Base-by-base conservation (phyloP, 768 basidiomycete genomes). In the Leccinum rimulosum region DNA sequence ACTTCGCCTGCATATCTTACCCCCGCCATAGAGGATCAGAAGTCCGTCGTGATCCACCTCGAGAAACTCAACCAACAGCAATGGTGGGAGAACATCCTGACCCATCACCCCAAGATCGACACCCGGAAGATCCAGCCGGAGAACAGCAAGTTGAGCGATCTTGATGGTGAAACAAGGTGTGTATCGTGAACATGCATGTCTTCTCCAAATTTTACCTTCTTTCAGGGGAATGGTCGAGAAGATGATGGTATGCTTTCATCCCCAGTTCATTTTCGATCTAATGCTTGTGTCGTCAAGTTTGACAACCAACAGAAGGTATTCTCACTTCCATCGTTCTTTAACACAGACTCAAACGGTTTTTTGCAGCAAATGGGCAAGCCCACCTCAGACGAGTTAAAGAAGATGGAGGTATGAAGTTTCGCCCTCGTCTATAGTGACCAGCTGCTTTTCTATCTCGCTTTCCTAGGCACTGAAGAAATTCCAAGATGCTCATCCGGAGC, bases 11-110 rank as follows among this genome's bases (percentile, higher is more conserved):
- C 15, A n/a, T 51, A 35, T 28, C 47, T 68, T 11, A 69, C 51
- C 47, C n/a, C 50, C 22, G 17, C 54, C 19, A 19, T 63, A 95
- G 93, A 93, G 80, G 93, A 95, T 72, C 86, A 88, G 63, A 77
- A 87, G 59, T 75, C 76, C 8, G 77, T 96, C 55, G 76, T 83
- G 17, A 79, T 96, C 52, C 90, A 93, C 67, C 82, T 95, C 47
- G 92, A 95, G 74, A 95, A 96, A 73, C 65, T 91, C 54, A 92
- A 95, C 74, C 78, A 90, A 62, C 84, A 91, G 73, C 84, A 91
- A 59, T 98, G 97, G 97, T 99, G 97, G 97, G 91, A 94, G 72
- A 95, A 98, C 72, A 89, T 98, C 63, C 77, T 98, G 53, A 89
- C 89, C 2, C 92, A 96, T 68, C 94, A 97, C 69, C 94, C 97